Base-by-base conservation (phyloP, 2,329 filamentous ascomycete genomes). In the Ophiostoma novo-ulmi region DNA sequence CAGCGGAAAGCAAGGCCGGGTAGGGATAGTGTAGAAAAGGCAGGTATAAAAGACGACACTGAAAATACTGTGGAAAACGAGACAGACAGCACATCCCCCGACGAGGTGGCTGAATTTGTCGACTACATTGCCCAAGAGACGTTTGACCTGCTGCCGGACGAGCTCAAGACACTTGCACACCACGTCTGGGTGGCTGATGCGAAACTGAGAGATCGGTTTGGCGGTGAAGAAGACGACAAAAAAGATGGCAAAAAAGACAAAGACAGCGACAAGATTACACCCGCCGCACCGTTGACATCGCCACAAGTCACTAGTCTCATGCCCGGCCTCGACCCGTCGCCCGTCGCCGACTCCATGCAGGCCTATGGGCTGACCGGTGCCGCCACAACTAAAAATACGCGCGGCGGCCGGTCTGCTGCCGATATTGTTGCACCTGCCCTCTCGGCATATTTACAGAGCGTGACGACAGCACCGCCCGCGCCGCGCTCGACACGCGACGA, bases 61-160 rank as follows among this genome's bases (percentile, higher is more conserved):
- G n/a, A 13, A 13, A 5, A 11, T 6, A 31, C 52, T 22, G 52
- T 6, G 7, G 52, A 26, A 5, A 58, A 26, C 7, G 52, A 58
- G 22, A 22, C 10, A 10, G n/a, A 26, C 52, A 22, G 13, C 52
- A 26, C 52, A 5, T 35, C 74, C 36, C 86, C 85, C 5, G 89
- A 90, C 74, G 91, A 94, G 70, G 80, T 95, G 31, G 86, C 87
- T 36, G 93, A 96, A 0, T 96, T 96, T 79, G 88, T 91, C 70
- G 89, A 94, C 82, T 95, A 94, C 78, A 85, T 95, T 39, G 88
- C 91, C 35, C 80, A 81, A 67, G 86, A 91, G 77, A 87, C 89
- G 69, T 96, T 94, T 78, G 80, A 83, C 5, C 82, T 80, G 48
- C 84, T 96, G 0, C 91, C 91, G 0, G 31, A 76, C 0, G 81